Evolutionary conservation across 164 flowering plant species (phyloP).

Genomic region (Nymphaea thermarum): DNA sequence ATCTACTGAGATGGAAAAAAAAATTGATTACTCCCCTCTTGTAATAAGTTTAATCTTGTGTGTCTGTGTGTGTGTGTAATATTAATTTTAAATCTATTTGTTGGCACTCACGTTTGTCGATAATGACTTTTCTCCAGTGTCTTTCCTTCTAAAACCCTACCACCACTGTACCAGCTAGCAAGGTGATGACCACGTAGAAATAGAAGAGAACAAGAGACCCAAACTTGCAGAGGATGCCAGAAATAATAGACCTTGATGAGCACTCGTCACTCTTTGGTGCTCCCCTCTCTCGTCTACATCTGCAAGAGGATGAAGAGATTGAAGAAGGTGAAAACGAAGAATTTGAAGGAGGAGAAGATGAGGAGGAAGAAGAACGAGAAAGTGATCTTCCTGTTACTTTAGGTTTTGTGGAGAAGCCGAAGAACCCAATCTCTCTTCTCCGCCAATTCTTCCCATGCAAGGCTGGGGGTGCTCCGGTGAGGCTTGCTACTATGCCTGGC

Average conservation of each 20-base stretch:
- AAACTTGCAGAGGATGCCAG: not conserved
- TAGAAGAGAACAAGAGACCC: too few relatives aligned
- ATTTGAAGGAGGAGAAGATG: constrained; percentile 25
- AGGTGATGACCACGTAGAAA: too few relatives aligned
- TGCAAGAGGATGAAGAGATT: not conserved
- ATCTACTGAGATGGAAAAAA: too few relatives aligned
- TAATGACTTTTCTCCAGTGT: too few relatives aligned
- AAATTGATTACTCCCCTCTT: too few relatives aligned
- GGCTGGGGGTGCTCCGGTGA: constrained; percentile 82
- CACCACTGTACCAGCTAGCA: too few relatives aligned
- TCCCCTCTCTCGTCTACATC: constrained; percentile 25
- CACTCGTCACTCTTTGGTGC: constrained; percentile 13
- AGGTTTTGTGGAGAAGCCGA: constrained; percentile 67
- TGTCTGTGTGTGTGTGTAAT: too few relatives aligned
- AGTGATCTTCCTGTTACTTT: constrained; percentile 32
- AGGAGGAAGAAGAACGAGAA: constrained; percentile 10
- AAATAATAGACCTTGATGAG: constrained; percentile 9
- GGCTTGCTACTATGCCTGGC: not conserved
- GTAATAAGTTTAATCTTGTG: too few relatives aligned
- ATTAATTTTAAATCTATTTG: too few relatives aligned
- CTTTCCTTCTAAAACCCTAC: too few relatives aligned
- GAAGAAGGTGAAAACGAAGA: constrained; percentile 14
- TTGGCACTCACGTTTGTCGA: too few relatives aligned
- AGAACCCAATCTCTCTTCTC: constrained; percentile 34
- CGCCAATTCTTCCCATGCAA: constrained; percentile 80